These are phyloP conservation scores for Colletotrichum plurivorum DNA, from an alignment of 2,329 filamentous ascomycete genomes.

Conservation along the genomic window DNA sequence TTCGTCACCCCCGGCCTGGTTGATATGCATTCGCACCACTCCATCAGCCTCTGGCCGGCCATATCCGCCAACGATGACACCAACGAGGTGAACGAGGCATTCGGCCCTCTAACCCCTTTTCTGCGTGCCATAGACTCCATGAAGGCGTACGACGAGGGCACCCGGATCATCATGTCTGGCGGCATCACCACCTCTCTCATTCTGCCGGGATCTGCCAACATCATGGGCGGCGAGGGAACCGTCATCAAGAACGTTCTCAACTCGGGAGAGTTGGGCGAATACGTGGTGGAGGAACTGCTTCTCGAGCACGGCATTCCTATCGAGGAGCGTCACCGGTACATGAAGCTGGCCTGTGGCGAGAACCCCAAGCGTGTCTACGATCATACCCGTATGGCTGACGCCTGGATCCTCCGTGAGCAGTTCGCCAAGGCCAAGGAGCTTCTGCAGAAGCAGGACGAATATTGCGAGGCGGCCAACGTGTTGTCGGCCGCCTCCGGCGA, in stretches of 20 bases:
- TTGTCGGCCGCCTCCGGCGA: conserved; percentile 41
- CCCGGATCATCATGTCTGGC: conserved; percentile 56
- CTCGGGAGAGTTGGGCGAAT: conserved; percentile 52
- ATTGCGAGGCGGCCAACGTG: conserved; percentile 43
- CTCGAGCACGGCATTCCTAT: conserved; percentile 55
- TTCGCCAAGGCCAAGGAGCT: conserved; percentile 54
- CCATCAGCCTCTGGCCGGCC: conserved; percentile 51
- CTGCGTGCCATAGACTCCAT: conserved; percentile 55
- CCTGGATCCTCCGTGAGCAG: conserved; percentile 56
- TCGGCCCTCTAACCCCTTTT: conserved; percentile 54
- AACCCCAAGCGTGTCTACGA: conserved; percentile 56
- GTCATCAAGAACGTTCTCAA: conserved; percentile 56
- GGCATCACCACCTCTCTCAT: conserved; percentile 62
- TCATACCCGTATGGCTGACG: conserved; percentile 57
- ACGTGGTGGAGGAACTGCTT: conserved; percentile 57
- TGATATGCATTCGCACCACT: conserved; percentile 62
- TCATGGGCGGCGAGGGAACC: conserved; percentile 61
- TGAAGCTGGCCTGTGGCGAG: conserved; percentile 64
- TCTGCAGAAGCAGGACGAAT: conserved; percentile 53
- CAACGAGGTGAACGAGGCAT: conserved; percentile 52
- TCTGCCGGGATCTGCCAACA: conserved; percentile 59
- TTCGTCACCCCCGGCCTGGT: conserved; percentile 60
- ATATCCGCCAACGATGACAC: conserved; percentile 50
- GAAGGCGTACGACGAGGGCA: conserved; percentile 57
- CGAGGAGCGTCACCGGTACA: conserved; percentile 52